A percentile compares a stretch with the other conserved stretches of the same genome.
Evolutionary conservation across 129 eudicot species (phyloP).

Genomic region (Arctium lappa): DNA sequence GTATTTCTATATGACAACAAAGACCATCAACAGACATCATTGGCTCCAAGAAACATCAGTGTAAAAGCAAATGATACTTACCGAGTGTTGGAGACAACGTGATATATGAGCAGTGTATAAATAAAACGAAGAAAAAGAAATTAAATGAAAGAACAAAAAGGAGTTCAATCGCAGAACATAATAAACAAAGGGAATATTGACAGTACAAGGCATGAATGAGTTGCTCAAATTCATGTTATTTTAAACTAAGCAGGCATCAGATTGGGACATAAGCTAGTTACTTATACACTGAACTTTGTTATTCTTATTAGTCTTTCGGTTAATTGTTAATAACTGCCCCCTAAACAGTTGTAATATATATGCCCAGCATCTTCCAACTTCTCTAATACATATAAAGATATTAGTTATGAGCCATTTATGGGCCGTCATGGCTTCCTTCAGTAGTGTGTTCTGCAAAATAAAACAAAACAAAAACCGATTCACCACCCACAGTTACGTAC

Average conservation of each 20-base stretch:
- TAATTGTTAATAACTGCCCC: neutral
- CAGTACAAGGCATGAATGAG: neutral
- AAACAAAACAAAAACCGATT: neutral
- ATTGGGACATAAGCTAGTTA: neutral
- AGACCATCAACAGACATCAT: neutral
- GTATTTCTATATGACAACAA: neutral
- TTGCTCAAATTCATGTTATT: neutral
- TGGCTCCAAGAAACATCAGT: neutral
- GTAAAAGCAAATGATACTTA: neutral
- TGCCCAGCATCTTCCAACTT: neutral
- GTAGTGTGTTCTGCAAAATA: neutral
- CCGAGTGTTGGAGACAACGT: neutral
- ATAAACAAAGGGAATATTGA: neutral
- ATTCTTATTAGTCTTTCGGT: neutral
- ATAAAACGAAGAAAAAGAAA: neutral
- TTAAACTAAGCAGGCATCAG: neutral
- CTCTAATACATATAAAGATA: neutral
- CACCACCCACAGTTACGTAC: slow-evolving; percentile 45
- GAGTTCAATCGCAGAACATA: neutral
- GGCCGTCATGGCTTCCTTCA: neutral
- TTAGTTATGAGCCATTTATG: neutral
- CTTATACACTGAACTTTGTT: neutral
- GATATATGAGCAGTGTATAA: neutral
- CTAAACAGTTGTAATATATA: neutral
- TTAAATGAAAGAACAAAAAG: neutral